Conservation (phyloP, 2,329 filamentous ascomycete species). For the Aschersonia sp. region DNA sequence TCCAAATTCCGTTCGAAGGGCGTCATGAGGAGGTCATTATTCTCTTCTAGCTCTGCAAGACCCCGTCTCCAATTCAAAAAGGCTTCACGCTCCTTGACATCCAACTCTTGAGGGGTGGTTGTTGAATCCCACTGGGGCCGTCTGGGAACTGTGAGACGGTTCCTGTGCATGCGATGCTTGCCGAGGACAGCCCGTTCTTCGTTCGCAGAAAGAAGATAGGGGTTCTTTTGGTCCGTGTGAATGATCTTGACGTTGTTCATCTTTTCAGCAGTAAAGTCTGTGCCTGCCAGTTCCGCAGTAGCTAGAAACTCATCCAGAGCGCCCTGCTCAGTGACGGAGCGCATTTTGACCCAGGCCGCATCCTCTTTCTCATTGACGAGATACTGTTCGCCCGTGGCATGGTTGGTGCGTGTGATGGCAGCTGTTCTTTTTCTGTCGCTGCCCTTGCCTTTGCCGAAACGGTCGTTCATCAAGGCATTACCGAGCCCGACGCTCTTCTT, state of each 20-base stretch:
- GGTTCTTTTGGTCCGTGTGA: conserved; percentile 90
- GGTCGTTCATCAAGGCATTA: conserved; percentile 97
- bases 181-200: conserved; percentile 67
- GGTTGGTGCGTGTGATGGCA: conserved; percentile 52
- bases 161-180: conserved; percentile 73
- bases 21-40: conserved; percentile 88
- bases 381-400: conserved; percentile 75
- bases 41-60: conserved; percentile 84
- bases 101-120: conserved; percentile 73
- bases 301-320: conserved; percentile 92
- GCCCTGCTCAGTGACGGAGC: conserved; percentile 92
- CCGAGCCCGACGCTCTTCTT: conserved; percentile 92
- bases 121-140: conserved; percentile 76
- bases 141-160: conserved; percentile 72
- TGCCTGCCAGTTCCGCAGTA: conserved; percentile 92
- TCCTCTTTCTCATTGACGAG: conserved; percentile 83
- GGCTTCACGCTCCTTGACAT: conserved; percentile 61
- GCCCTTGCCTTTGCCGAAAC: conserved; percentile 88
- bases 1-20: conserved; percentile 95
- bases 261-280: conserved; percentile 97
- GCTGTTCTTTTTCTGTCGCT: conserved; percentile 58
- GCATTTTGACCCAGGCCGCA: conserved; percentile 98
- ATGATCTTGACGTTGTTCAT: conserved; percentile 99
- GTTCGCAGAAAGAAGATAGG: conserved; percentile 70
- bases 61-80: conserved; percentile 82